Evolutionary conservation across 495 filamentous ascomycete species (phyloP), one percentile per base, ranked within the genome.

Genomic region (Corynascus novoguineensis): DNA sequence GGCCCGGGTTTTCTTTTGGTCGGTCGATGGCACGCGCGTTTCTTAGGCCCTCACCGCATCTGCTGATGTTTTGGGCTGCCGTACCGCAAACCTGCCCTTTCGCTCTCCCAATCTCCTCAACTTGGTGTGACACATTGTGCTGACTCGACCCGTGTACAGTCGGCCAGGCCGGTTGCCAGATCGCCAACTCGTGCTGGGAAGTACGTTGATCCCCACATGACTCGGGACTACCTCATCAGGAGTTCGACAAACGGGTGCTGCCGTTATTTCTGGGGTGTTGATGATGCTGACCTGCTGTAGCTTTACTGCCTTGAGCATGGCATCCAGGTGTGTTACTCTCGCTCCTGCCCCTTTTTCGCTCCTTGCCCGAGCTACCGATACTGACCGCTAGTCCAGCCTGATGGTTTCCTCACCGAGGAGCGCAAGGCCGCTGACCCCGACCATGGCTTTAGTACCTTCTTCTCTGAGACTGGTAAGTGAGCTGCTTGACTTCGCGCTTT

Each of bases 111-210:
- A 6, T 24, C 21, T 19, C n/a, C n/a, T n/a, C 37, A 31, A 9
- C 55, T 27, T 27, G 31, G 57, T 74, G 12, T 5, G 7, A 25
- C 27, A 4, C 54, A 22, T 24, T 31, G 58, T 74, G 58, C 75
- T 78, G 57, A 80, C 65, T 17, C 61, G 46, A 58, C 55, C 50
- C 63, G 69, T 71, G 55, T 74, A 80, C 69, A 98, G 93, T 98
- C 78, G 93, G 93, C 78, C 93, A 98, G 83, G 93, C 93, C 71
- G 93, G 93, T 86, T 97, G 95, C 83, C 93, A 98, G 76, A 98
- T 98, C 73, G 93, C 92, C 75, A 98, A 98, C 80, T 93, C 95
- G 63, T 98, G 95, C 85, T 98, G 93, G 93, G 93, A 98, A 92
- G 93, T 98, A 81, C 76, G 87, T 66, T 51, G 14, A 6, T 24